phyloP scores from a whole-genome alignment of 306 rosid genomes.

The Mimosa pudica region DNA sequence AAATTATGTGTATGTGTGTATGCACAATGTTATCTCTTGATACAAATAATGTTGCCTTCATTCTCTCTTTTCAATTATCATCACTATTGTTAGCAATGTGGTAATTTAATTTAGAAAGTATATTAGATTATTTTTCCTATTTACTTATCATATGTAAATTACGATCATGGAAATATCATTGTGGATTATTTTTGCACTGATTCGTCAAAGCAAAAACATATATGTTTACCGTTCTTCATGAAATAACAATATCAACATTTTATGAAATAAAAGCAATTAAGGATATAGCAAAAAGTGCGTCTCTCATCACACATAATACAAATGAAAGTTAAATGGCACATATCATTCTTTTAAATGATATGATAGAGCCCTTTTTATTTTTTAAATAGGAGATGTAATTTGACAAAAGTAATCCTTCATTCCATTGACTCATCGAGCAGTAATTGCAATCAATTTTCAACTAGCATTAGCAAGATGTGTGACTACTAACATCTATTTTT shows the following conservation, averaged over 20 bases:
- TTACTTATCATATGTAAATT: too few relatives aligned
- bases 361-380: neutral
- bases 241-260: constrained; percentile 4
- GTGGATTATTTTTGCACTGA: too few relatives aligned
- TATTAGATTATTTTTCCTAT: too few relatives aligned
- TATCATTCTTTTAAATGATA: neutral
- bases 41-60: too few relatives aligned
- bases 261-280: constrained; percentile 20
- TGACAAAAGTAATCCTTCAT: neutral
- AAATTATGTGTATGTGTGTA: too few relatives aligned
- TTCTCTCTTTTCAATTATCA: too few relatives aligned
- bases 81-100: too few relatives aligned
- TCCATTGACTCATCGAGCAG: neutral
- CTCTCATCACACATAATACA: constrained; percentile 3
- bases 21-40: too few relatives aligned
- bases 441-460: neutral
- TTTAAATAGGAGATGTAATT: neutral
- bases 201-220: neutral
- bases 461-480: neutral
- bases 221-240: constrained; percentile 25
- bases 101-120: too few relatives aligned
- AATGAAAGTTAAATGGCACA: constrained; percentile 1
- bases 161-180: too few relatives aligned
- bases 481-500: neutral
- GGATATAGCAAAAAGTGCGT: neutral